These are phyloP conservation scores for Harrya chromipes DNA, from an alignment of 768 basidiomycete species.

Conservation along the genomic window DNA sequence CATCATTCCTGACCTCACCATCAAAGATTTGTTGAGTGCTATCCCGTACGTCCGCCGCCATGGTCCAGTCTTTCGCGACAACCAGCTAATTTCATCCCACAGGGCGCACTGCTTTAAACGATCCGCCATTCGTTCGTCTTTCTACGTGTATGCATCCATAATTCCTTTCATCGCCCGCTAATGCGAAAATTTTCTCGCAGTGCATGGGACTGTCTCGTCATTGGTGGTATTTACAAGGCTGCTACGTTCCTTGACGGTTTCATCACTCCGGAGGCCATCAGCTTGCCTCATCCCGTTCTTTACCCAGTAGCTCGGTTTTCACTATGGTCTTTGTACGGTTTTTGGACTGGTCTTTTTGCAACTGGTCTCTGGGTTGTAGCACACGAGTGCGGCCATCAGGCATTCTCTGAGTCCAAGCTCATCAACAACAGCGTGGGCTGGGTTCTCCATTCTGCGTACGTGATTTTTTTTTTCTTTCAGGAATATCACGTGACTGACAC, in stretches of 20 bases:
- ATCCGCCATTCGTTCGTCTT: slow-evolving; percentile 73
- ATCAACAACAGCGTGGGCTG: slow-evolving; percentile 94
- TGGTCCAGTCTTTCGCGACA: neutral
- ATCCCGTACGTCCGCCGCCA: slow-evolving; percentile 63
- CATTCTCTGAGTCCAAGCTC: slow-evolving; percentile 87
- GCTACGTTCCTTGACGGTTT: slow-evolving; percentile 62
- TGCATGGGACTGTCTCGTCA: slow-evolving; percentile 70
- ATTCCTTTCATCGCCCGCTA: slow-evolving; percentile 1
- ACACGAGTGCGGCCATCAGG: slow-evolving; percentile 96
- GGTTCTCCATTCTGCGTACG: slow-evolving; percentile 86
- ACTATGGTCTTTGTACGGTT: slow-evolving; percentile 79
- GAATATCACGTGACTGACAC: slow-evolving; percentile 23
- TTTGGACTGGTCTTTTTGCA: slow-evolving; percentile 78
- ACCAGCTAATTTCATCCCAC: neutral
- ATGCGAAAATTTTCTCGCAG: slow-evolving; percentile 36
- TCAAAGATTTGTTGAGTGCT: slow-evolving; percentile 80
- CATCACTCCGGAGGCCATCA: slow-evolving; percentile 52
- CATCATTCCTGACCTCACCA: slow-evolving; percentile 76
- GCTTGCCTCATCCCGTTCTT: slow-evolving; percentile 57
- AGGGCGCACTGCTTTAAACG: slow-evolving; percentile 90
- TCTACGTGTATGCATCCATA: slow-evolving; percentile 61
- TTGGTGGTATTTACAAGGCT: slow-evolving; percentile 64
- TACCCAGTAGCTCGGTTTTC: slow-evolving; percentile 61
- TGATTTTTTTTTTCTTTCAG: slow-evolving; percentile 8
- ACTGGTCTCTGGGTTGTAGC: slow-evolving; percentile 95